Evolutionary conservation across 2,329 filamentous ascomycete species (phyloP), one percentile per base, ranked within the genome.

Genomic region (Exophiala spinifera): DNA sequence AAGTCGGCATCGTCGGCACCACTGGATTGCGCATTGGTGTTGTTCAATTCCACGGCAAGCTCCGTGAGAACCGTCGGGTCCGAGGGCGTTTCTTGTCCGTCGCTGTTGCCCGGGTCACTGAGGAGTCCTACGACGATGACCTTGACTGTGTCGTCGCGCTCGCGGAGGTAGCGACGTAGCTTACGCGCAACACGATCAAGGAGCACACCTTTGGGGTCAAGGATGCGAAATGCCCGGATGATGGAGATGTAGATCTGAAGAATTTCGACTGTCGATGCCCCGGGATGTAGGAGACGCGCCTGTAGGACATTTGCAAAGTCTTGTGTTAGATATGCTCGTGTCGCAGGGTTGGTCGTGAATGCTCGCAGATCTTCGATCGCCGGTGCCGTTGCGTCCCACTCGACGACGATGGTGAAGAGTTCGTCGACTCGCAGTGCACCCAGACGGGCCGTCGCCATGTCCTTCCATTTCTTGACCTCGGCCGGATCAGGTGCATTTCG

Each of bases 161-260:
- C 79, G 42, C 82, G 76, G 36, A 88, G 72, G 65, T 87, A 87
- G 47, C 77, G 74, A 10, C 84, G 78, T 49, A 87, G 81, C 0
- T 82, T 81, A 17, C 79, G 72, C n/a, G 83, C 81, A 37, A 87
- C 80, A n/a, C 84, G 79, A 61, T 86, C 83, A 1, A 88, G 75
- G 10, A 87, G 70, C 2, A 87, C 84, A 1, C 83, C 84, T 56
- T 83, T 83, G 0, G 84, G 78, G 57, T 87, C 85, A 13, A 88
- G 70, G 15, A 80, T 71, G 46, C 80, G 79, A 61, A 87, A 87
- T 0, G 81, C 78, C 34, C 81, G 79, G 51, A 87, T 87, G 20
- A 86, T 80, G 2, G 78, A 84, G 55, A 87, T 84, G 66, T 88
- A 88, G 6, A 85, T 70, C 57, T 84, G 80, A n/a, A 88, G 69